phyloP scores from a whole-genome alignment of 352 stramenopile species.

The Phytophthora cactorum region DNA sequence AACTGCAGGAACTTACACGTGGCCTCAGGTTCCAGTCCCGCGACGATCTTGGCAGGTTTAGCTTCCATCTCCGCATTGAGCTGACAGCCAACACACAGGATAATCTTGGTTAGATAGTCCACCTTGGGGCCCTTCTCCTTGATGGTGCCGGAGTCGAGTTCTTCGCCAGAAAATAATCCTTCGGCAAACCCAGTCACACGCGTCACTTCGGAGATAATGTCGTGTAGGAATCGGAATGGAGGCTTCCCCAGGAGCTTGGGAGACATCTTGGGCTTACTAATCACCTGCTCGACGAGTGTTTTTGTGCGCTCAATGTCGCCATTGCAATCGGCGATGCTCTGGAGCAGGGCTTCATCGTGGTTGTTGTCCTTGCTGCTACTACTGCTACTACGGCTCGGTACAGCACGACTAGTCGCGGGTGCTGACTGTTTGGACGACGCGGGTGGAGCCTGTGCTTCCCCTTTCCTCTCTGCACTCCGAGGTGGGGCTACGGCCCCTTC shows the following conservation, averaged over 20 bases:
- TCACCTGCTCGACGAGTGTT: slow-evolving; percentile 79
- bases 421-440: slow-evolving; percentile 32
- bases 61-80: slow-evolving; percentile 90
- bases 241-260: slow-evolving; percentile 84
- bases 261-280: slow-evolving; percentile 87
- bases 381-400: slow-evolving; percentile 45
- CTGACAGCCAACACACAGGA: slow-evolving; percentile 90
- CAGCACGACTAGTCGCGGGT: slow-evolving; percentile 21
- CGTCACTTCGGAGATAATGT: slow-evolving; percentile 84
- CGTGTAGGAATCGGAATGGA: slow-evolving; percentile 90
- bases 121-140: slow-evolving; percentile 95
- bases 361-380: slow-evolving; percentile 36
- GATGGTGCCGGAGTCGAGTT: slow-evolving; percentile 92
- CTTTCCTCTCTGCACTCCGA: slow-evolving; percentile 48
- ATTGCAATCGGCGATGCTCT: slow-evolving; percentile 76
- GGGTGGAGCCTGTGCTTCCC: slow-evolving; percentile 33
- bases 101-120: slow-evolving; percentile 90
- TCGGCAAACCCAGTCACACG: slow-evolving; percentile 84
- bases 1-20: slow-evolving; percentile 96
- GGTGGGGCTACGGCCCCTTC: slow-evolving; percentile 23
- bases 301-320: slow-evolving; percentile 81
- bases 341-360: slow-evolving; percentile 51
- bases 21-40: slow-evolving; percentile 92
- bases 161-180: slow-evolving; percentile 82
- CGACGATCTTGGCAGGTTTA: slow-evolving; percentile 88